phyloP scores from a whole-genome alignment of 441 rosid species.

The Aquilaria agallochum region DNA sequence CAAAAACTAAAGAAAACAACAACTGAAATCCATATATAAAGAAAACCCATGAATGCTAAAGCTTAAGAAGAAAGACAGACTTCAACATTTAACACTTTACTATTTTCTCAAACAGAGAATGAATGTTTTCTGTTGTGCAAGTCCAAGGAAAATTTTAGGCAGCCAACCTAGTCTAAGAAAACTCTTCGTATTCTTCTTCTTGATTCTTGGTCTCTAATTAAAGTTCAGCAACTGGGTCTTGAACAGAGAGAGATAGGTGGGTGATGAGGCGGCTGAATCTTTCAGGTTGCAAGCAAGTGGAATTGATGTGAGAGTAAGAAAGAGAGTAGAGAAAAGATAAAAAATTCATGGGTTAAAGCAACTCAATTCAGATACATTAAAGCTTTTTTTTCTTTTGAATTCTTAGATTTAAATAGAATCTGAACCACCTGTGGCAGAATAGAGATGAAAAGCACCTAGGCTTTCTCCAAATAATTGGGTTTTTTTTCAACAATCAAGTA shows the following conservation, averaged over 20 bases:
- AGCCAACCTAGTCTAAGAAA: slow-evolving; percentile 47
- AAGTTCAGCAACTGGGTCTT: slow-evolving; percentile 28
- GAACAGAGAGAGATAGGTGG: slow-evolving; percentile 35
- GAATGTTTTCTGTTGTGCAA: slow-evolving; percentile 66
- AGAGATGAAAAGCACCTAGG: too few relatives aligned
- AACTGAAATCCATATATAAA: slow-evolving; percentile 6
- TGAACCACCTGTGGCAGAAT: too few relatives aligned
- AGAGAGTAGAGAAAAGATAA: slow-evolving; percentile 14
- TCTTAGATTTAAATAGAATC: too few relatives aligned
- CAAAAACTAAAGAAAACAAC: slow-evolving; percentile 8
- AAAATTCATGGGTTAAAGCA: slow-evolving; percentile 4
- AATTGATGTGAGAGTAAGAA: slow-evolving; percentile 12
- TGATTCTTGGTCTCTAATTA: neutral
- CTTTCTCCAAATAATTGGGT: too few relatives aligned
- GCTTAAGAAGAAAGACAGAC: slow-evolving; percentile 18
- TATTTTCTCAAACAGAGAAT: slow-evolving; percentile 70
- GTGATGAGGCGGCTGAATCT: slow-evolving; percentile 16
- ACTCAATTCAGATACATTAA: neutral
- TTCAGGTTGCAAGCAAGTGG: slow-evolving; percentile 22
- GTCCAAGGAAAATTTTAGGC: slow-evolving; percentile 82
- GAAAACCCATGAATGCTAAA: neutral
- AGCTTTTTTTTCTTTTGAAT: too few relatives aligned
- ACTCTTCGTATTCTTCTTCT: slow-evolving; percentile 32
- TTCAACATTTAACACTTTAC: slow-evolving; percentile 73
- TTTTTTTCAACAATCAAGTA: too few relatives aligned